A percentile compares a stretch with the other conserved stretches of the same genome.
Evolutionary conservation across 2,329 filamentous ascomycete species (phyloP).

Genomic region (Calonectria honghensis): DNA sequence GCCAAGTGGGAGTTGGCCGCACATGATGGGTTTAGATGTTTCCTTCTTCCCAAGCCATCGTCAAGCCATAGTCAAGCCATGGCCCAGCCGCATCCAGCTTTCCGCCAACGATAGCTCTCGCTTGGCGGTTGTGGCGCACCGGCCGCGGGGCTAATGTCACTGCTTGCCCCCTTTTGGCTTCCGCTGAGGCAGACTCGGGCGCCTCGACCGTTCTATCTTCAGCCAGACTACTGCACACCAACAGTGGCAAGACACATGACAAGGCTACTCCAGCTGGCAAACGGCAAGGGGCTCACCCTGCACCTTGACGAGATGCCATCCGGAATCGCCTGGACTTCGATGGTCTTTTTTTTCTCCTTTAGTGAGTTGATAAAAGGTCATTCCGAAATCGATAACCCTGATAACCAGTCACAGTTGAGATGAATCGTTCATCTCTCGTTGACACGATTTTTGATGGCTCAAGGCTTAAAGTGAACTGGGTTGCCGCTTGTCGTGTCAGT

Average conservation of each 20-base stretch:
- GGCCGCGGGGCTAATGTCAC: neutral
- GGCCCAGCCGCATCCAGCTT: neutral
- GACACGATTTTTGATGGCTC: too few relatives aligned
- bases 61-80: neutral
- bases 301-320: neutral
- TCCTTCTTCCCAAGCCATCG: conserved; percentile 1
- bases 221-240: neutral
- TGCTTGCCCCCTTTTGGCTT: neutral
- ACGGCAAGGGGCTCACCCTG: neutral
- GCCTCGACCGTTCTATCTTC: conserved; percentile 10
- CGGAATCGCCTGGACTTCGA: neutral
- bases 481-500: too few relatives aligned
- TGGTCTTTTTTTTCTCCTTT: too few relatives aligned
- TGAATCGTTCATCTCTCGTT: too few relatives aligned
- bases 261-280: neutral
- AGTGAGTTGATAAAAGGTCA: too few relatives aligned
- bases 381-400: too few relatives aligned
- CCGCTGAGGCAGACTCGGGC: conserved; percentile 30
- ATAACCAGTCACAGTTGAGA: too few relatives aligned
- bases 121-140: conserved; percentile 16
- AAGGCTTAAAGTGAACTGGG: too few relatives aligned
- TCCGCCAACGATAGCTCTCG: neutral
- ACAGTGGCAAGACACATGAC: neutral
- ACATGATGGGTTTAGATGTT: conserved; percentile 3
- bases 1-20: neutral